Base-by-base conservation (phyloP, 495 filamentous ascomycete species). In the Xylaria venustula region DNA sequence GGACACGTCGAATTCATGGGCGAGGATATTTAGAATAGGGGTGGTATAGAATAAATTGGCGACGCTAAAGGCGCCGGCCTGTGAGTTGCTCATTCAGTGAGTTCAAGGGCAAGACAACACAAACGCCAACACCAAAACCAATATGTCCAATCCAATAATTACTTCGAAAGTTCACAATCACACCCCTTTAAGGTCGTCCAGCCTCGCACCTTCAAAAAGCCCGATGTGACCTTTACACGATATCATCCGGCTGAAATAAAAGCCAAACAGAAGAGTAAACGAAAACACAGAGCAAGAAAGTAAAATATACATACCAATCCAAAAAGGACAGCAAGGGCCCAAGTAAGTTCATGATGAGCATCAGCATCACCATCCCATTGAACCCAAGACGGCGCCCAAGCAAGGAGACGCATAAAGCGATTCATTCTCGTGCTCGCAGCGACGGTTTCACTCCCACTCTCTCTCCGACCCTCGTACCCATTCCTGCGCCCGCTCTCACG, bases 31-130 rank as follows among this genome's bases (percentile, higher is more conserved):
- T 4, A 90, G 77, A 44, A 91, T 85, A 0, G 88, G 88, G 47
- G 90, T 87, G 23, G 77, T 84, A 64, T 91, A 90, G 71, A 90
- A 90, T 3, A 91, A 71, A 68, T 90, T 91, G n/a, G 87, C 86
- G 45, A 90, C 86, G 0, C 82, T 82, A 60, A 86, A 72, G 0
- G 69, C 45, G 3, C 65, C 66, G 7, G 62, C 58, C 73, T 75
- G 17, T n/a, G 11, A 34, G 30, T 5, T 34, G 5, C 5, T 34
- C 30, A 34, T 5, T 34, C 30, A 34, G 30, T 34, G 5, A 34
- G 30, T 34, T 11, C 30, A 34, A 11, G 30, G 5, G 5, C 30
- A 34, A 34, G 30, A 34, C 30, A 34, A 5, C 30, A 34, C 5
- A 34, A n/a, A n/a, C n/a, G n/a, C n/a, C n/a, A n/a, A n/a, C n/a